These are phyloP conservation scores for Henckelia pumila DNA, from an alignment of 257 asterid genomes.

Conservation along the genomic window DNA sequence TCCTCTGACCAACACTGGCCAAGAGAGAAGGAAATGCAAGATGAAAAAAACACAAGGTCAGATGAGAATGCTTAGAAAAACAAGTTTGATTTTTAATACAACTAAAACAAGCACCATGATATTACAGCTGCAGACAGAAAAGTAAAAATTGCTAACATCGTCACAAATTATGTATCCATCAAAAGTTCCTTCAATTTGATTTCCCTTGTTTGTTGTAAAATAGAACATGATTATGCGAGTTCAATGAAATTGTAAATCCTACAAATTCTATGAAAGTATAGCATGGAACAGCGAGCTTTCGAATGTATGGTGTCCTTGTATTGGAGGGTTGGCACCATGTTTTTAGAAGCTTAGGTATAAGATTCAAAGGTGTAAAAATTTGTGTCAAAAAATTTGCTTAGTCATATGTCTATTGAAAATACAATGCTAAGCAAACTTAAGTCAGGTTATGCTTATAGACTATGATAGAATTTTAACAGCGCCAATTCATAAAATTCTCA, in stretches of 20 bases:
- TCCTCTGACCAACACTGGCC: conserved; percentile 1
- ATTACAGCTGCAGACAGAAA: neutral
- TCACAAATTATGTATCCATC: neutral
- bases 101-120: neutral
- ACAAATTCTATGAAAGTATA: neutral
- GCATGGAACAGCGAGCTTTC: neutral
- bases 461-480: neutral
- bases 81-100: neutral
- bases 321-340: neutral
- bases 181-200: neutral
- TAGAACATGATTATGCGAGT: neutral
- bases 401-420: neutral
- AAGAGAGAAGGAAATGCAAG: conserved; percentile 11
- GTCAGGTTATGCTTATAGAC: neutral
- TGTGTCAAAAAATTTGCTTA: neutral
- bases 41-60: conserved; percentile 11
- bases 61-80: conserved; percentile 17
- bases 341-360: neutral
- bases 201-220: neutral
- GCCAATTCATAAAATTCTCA: neutral
- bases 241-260: neutral
- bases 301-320: neutral
- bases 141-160: neutral
- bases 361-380: neutral
- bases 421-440: neutral